A percentile compares a stretch with the other conserved stretches of the same genome.
These are phyloP conservation scores for Leucocoprinus birnbaumii DNA, from an alignment of 768 basidiomycete species.

Conservation along the genomic window DNA sequence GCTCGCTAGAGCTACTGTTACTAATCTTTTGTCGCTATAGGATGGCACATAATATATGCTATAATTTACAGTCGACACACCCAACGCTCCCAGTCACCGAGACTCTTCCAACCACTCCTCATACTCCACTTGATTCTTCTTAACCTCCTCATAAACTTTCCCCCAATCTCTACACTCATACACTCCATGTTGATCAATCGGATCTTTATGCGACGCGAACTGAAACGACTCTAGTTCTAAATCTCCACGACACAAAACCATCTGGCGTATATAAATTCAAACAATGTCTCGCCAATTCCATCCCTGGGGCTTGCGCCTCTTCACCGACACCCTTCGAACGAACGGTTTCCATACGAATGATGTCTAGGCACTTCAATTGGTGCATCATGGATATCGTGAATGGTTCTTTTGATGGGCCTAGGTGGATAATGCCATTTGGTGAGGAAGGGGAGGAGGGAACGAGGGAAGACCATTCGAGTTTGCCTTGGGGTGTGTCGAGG, in stretches of 20 bases:
- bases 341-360: conserved; percentile 27
- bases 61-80: too few relatives aligned
- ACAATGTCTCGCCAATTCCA: conserved; percentile 25
- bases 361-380: conserved; percentile 32
- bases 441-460: conserved; percentile 18
- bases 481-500: conserved; percentile 24
- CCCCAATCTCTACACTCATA: conserved; percentile 34
- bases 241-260: conserved; percentile 29
- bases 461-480: conserved; percentile 27
- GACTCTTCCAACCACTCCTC: conserved; percentile 12
- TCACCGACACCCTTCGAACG: conserved; percentile 12
- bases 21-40: too few relatives aligned
- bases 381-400: conserved; percentile 34
- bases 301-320: conserved; percentile 18
- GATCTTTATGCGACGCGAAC: conserved; percentile 28
- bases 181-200: conserved; percentile 25
- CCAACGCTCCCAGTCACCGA: neutral
- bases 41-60: neutral
- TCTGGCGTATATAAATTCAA: conserved; percentile 31
- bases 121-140: conserved; percentile 23
- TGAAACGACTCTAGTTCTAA: conserved; percentile 28
- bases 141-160: conserved; percentile 25
- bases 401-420: conserved; percentile 27
- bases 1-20: too few relatives aligned
- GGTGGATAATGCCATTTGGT: conserved; percentile 23